Percentiles rank a stretch among this genome's conserved stretches.
Conservation (phyloP, 106 monocot genomes). For the Dioscorea zingiberensis region DNA sequence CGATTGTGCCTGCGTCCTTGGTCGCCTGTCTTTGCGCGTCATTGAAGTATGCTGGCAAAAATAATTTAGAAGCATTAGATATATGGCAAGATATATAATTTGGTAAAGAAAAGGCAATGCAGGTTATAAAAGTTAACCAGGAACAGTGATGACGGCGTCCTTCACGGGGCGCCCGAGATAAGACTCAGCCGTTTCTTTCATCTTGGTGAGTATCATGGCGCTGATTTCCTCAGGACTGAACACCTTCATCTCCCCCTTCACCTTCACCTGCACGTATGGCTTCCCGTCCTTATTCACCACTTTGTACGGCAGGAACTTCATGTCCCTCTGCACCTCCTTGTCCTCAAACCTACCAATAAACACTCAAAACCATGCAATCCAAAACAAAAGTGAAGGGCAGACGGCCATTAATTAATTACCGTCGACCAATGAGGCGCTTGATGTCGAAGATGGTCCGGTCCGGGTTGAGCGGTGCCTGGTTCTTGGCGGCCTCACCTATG, state of each 20-base stretch:
- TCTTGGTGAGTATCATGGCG: slow-evolving; percentile 46
- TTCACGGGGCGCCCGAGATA: slow-evolving; percentile 39
- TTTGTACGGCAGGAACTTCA: slow-evolving; percentile 42
- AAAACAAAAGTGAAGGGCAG: too few relatives aligned
- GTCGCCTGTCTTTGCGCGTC: too few relatives aligned
- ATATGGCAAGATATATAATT: too few relatives aligned
- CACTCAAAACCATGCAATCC: too few relatives aligned
- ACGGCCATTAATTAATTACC: neutral
- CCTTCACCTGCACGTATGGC: slow-evolving; percentile 33
- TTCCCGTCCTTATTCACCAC: slow-evolving; percentile 51
- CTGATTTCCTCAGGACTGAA: slow-evolving; percentile 56
- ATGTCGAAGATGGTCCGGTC: slow-evolving; percentile 39
- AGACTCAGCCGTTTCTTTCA: slow-evolving; percentile 43
- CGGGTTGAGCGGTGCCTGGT: slow-evolving; percentile 35
- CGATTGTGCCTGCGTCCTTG: too few relatives aligned
- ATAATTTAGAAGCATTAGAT: too few relatives aligned
- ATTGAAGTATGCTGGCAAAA: too few relatives aligned
- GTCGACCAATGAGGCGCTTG: slow-evolving; percentile 40
- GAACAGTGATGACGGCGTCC: slow-evolving; percentile 46
- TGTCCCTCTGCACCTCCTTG: slow-evolving; percentile 44
- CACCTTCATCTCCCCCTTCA: slow-evolving; percentile 35
- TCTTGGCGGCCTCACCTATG: slow-evolving; percentile 59
- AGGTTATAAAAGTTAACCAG: too few relatives aligned
- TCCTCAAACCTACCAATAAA: slow-evolving; percentile 30
- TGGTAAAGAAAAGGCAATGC: too few relatives aligned